phyloP scores from a whole-genome alignment of 768 basidiomycete genomes.

The Megacollybia marginata region DNA sequence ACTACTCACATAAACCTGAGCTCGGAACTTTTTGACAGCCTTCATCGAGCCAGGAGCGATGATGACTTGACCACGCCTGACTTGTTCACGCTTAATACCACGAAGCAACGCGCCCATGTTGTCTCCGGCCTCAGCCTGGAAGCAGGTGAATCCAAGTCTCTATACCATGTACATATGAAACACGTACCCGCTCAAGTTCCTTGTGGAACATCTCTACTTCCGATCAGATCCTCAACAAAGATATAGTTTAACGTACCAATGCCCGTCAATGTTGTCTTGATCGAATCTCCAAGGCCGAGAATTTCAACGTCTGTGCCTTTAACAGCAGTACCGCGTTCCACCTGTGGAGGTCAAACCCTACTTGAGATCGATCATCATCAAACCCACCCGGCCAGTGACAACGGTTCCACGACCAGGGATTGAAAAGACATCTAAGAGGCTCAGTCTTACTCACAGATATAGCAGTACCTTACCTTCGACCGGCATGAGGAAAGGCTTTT shows the following conservation, averaged over 20 bases:
- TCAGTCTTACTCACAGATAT: background rate
- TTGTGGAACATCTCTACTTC: constrained; percentile 96
- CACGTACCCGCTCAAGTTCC: constrained; percentile 83
- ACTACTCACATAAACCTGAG: constrained; percentile 74
- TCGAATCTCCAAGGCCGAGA: constrained; percentile 68
- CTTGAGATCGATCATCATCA: background rate
- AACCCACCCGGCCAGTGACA: constrained; percentile 80
- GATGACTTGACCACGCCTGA: constrained; percentile 90
- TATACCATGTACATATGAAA: constrained; percentile 1
- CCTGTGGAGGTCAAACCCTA: constrained; percentile 32
- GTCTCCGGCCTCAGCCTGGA: constrained; percentile 91
- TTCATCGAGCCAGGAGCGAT: constrained; percentile 86
- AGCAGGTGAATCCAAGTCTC: background rate
- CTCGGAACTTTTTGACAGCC: constrained; percentile 90
- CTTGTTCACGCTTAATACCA: constrained; percentile 94
- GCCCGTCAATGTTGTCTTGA: constrained; percentile 94
- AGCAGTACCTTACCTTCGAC: constrained; percentile 57
- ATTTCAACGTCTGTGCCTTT: constrained; percentile 95
- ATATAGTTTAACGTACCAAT: constrained; percentile 49
- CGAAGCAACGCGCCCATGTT: constrained; percentile 98
- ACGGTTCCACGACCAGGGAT: constrained; percentile 99
- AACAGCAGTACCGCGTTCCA: constrained; percentile 84
- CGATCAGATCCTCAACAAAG: background rate
- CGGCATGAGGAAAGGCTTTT: constrained; percentile 95
- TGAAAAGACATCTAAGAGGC: constrained; percentile 73